phyloP scores from a whole-genome alignment of 768 basidiomycete species.

The Stropharia rugosoannulata region DNA sequence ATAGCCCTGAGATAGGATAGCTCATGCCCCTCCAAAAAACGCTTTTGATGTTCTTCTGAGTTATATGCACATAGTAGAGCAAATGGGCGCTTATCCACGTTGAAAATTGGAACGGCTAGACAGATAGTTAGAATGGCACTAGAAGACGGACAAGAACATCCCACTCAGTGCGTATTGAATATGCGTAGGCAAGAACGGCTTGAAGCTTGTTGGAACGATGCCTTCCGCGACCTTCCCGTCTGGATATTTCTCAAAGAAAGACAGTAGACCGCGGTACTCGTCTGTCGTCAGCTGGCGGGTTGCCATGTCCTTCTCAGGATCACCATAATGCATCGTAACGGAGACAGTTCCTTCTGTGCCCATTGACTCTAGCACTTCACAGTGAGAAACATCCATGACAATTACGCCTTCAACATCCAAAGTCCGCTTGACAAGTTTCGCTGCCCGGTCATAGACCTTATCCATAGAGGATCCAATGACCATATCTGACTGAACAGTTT shows the following conservation, averaged over 20 bases:
- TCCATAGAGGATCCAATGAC: slow-evolving; percentile 65
- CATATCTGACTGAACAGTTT: slow-evolving; percentile 32
- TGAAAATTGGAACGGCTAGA: slow-evolving; percentile 87
- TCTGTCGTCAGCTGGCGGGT: slow-evolving; percentile 59
- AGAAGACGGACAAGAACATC: slow-evolving; percentile 24
- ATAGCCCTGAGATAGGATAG: slow-evolving; percentile 91
- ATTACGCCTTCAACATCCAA: slow-evolving; percentile 91
- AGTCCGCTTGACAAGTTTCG: slow-evolving; percentile 84
- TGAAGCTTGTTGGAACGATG: slow-evolving; percentile 79
- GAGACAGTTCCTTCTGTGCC: slow-evolving; percentile 59
- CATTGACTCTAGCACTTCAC: slow-evolving; percentile 80
- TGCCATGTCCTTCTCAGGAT: slow-evolving; percentile 49
- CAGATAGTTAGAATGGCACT: not conserved
- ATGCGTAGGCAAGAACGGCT: slow-evolving; percentile 76
- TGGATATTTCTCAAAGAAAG: slow-evolving; percentile 76
- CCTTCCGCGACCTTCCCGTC: slow-evolving; percentile 90
- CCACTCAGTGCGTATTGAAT: slow-evolving; percentile 88
- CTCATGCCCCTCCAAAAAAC: slow-evolving; percentile 87
- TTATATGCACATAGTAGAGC: slow-evolving; percentile 92
- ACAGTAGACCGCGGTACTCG: slow-evolving; percentile 73
- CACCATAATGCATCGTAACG: slow-evolving; percentile 70
- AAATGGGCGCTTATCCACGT: slow-evolving; percentile 90
- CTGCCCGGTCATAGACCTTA: slow-evolving; percentile 86
- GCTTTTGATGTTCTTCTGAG: slow-evolving; percentile 73
- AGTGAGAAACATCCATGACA: slow-evolving; percentile 90